Conservation (phyloP, 768 basidiomycete species). For the Phanerochaete carnosa region DNA sequence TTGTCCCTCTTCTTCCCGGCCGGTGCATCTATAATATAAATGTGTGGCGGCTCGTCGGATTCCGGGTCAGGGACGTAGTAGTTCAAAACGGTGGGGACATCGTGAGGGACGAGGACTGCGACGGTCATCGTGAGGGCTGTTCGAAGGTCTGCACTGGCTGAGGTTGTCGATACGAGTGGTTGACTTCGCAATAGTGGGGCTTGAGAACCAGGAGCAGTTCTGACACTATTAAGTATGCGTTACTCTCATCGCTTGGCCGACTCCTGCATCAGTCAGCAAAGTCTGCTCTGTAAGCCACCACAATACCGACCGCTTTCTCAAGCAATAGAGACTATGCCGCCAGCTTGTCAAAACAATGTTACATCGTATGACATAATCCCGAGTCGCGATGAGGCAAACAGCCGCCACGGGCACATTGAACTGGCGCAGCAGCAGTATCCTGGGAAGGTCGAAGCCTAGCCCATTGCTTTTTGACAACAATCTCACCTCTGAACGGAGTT, state of each 20-base stretch:
- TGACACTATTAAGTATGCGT: background rate
- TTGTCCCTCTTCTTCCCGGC: slow-evolving; percentile 24
- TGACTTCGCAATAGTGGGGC: no score
- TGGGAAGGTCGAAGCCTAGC: no score
- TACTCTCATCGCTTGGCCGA: background rate
- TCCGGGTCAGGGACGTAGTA: slow-evolving; percentile 26
- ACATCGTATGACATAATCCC: background rate
- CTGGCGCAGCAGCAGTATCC: no score
- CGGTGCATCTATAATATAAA: slow-evolving; percentile 24
- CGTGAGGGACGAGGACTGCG: slow-evolving; percentile 26
- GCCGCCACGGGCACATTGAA: background rate
- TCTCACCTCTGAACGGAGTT: no score
- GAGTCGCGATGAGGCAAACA: background rate
- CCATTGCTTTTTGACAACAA: no score
- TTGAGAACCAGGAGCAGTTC: no score
- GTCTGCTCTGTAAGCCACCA: background rate
- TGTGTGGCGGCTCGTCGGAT: slow-evolving; percentile 30
- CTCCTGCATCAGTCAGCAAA: background rate
- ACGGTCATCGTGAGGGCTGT: no score
- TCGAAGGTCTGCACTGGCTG: no score
- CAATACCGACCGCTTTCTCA: background rate
- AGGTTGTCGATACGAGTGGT: no score
- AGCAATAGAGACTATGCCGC: background rate
- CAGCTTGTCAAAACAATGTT: background rate
- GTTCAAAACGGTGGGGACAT: slow-evolving; percentile 37